These are phyloP conservation scores for Cyberlindnera nakhonratchasimensis DNA, from an alignment of 805 yeast species.

Conservation along the genomic window DNA sequence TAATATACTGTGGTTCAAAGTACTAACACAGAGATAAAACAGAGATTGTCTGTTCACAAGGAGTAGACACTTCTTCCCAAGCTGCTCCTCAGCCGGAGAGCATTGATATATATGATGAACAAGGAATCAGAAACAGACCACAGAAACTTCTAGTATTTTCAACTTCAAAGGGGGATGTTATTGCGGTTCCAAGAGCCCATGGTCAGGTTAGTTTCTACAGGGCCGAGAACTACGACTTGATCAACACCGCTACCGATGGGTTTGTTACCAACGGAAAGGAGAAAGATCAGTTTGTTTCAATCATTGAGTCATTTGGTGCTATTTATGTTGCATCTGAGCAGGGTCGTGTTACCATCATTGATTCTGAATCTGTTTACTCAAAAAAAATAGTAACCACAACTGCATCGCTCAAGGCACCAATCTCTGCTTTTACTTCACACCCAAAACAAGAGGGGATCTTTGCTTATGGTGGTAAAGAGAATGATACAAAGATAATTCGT, in stretches of 20 bases:
- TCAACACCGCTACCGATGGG: conserved; percentile 17
- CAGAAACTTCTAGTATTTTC: conserved; percentile 36
- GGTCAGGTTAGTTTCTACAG: conserved; percentile 41
- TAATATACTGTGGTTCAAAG: too few species aligned
- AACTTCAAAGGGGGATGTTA: conserved; percentile 30
- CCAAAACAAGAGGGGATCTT: conserved; percentile 49
- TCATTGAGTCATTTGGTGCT: conserved; percentile 29
- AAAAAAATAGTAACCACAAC: conserved; percentile 18
- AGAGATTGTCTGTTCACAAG: conserved; percentile 58
- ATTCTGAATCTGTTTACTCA: conserved; percentile 15
- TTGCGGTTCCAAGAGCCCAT: conserved; percentile 45
- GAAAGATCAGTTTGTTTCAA: conserved; percentile 38
- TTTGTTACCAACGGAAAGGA: conserved; percentile 13
- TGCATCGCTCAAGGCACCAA: conserved; percentile 41
- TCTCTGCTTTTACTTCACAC: conserved; percentile 46
- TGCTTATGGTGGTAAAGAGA: conserved; percentile 87
- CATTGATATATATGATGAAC: conserved; percentile 40
- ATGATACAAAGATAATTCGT: conserved; percentile 53
- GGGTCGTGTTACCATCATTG: conserved; percentile 33
- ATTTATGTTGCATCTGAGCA: conserved; percentile 35
- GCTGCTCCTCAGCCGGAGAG: conserved; percentile 61
- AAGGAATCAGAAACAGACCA: conserved; percentile 38
- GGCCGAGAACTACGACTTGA: conserved; percentile 28
- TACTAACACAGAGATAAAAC: background rate
- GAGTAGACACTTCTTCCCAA: conserved; percentile 77